phyloP scores from a whole-genome alignment of 805 yeast species.

The Nakazawaea ernobii region DNA sequence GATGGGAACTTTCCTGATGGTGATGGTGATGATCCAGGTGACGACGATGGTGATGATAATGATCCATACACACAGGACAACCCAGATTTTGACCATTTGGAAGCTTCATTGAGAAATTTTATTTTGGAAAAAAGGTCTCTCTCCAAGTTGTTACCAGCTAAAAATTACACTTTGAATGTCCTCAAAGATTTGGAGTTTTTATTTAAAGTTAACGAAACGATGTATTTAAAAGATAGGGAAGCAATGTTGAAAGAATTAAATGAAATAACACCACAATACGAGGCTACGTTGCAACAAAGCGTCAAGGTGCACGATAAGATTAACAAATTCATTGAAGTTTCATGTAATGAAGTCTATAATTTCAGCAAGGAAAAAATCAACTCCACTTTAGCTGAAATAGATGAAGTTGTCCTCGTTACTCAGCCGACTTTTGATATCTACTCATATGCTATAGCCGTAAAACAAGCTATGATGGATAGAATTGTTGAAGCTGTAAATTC shows the following conservation, averaged over 20 bases:
- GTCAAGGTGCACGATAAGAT: conserved; percentile 51
- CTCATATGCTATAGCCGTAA: conserved; percentile 66
- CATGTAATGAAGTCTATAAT: conserved; percentile 54
- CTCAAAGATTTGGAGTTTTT: conserved; percentile 56
- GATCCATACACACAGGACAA: conserved; percentile 20
- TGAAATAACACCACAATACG: conserved; percentile 55
- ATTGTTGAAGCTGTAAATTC: conserved; percentile 57
- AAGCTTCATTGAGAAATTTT: conserved; percentile 78
- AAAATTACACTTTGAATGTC: conserved; percentile 71
- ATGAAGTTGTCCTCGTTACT: conserved; percentile 15
- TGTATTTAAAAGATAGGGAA: conserved; percentile 40
- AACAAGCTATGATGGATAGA: conserved; percentile 57
- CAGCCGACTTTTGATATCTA: conserved; percentile 61
- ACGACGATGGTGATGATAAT: conserved; percentile 30
- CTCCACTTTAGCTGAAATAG: conserved; percentile 41
- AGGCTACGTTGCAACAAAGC: conserved; percentile 45
- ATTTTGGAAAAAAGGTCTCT: conserved; percentile 83
- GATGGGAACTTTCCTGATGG: conserved; percentile 34
- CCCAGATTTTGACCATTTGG: conserved; percentile 78
- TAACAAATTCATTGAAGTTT: conserved; percentile 55
- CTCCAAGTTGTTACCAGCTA: conserved; percentile 89
- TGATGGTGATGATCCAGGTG: conserved; percentile 30
- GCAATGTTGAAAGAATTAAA: conserved; percentile 38
- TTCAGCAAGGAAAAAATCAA: conserved; percentile 50
- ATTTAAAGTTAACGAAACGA: conserved; percentile 47